These are phyloP conservation scores for Skeletonema menzelii DNA, from an alignment of 108 stramenopile genomes.

Conservation along the genomic window DNA sequence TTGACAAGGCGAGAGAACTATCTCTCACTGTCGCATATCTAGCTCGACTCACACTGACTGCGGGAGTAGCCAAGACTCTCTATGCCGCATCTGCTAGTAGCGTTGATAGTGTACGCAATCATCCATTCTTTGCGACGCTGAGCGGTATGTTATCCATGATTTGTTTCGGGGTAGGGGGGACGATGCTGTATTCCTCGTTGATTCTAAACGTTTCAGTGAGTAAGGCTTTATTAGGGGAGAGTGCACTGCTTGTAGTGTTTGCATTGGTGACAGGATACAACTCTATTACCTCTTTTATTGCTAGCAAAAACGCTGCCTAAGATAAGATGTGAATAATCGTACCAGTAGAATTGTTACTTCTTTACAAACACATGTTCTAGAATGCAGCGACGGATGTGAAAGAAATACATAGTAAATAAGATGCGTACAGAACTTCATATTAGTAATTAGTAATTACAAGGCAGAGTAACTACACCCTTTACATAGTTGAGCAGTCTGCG, in stretches of 20 bases:
- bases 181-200: constrained; percentile 12
- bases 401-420: too few species aligned
- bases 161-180: constrained; percentile 26
- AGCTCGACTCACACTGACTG: constrained; percentile 22
- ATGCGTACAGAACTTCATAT: too few species aligned
- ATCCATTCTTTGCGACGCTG: constrained; percentile 29
- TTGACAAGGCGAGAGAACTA: constrained; percentile 27
- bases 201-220: neutral
- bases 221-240: constrained; percentile 1
- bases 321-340: too few species aligned
- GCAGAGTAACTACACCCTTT: too few species aligned
- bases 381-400: too few species aligned
- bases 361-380: too few species aligned
- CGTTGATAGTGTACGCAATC: neutral
- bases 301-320: neutral
- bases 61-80: constrained; percentile 20
- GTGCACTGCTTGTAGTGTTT: constrained; percentile 8
- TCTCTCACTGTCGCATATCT: constrained; percentile 34
- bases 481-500: too few species aligned
- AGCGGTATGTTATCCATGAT: constrained; percentile 18
- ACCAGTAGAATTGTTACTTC: too few species aligned
- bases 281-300: neutral
- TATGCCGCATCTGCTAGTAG: neutral
- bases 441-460: too few species aligned
- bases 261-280: neutral